Evolutionary conservation across 75 land plant species (phyloP).

Genomic region (Selaginella tamariscina): DNA sequence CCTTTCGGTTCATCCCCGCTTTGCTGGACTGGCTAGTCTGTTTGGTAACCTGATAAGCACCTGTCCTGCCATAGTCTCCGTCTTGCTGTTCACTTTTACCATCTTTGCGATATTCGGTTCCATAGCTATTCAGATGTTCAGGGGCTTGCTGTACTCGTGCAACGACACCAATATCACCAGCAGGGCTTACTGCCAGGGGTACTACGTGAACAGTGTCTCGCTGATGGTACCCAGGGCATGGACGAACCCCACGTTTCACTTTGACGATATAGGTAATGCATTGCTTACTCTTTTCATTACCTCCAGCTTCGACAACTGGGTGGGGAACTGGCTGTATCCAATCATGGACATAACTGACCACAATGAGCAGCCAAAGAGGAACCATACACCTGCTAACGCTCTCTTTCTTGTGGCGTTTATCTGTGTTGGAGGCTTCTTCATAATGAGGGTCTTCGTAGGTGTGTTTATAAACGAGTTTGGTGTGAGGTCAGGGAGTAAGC

Average conservation of each 20-base stretch:
- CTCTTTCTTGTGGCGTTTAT: conserved; percentile 21
- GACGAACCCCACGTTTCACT: conserved; percentile 22
- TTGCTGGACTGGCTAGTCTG: conserved; percentile 18
- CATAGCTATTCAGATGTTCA: conserved; percentile 24
- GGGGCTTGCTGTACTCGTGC: conserved; percentile 17
- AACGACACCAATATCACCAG: conserved; percentile 9
- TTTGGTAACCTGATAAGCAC: conserved; percentile 21
- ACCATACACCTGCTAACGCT: conserved; percentile 15
- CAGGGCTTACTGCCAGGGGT: conserved; percentile 22
- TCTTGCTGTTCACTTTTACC: conserved; percentile 23
- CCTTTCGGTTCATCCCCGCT: conserved; percentile 24
- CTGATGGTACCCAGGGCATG: conserved; percentile 18
- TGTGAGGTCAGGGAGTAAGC: conserved; percentile 27
- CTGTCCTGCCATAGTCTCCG: conserved; percentile 23
- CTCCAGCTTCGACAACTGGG: conserved; percentile 29
- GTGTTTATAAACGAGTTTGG: conserved; percentile 37
- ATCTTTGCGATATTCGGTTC: conserved; percentile 26
- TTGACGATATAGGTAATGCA: conserved; percentile 26
- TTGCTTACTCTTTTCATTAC: conserved; percentile 27
- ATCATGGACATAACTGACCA: conserved; percentile 21
- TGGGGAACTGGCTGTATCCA: conserved; percentile 17
- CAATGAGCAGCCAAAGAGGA: conserved; percentile 15
- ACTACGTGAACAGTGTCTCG: conserved; percentile 16
- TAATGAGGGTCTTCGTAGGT: conserved; percentile 28
- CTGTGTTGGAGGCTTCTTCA: conserved; percentile 21